Percentiles rank a stretch among this genome's conserved stretches.
Evolutionary conservation across 768 basidiomycete species (phyloP).

Genomic region (Stropharia rugosoannulata): DNA sequence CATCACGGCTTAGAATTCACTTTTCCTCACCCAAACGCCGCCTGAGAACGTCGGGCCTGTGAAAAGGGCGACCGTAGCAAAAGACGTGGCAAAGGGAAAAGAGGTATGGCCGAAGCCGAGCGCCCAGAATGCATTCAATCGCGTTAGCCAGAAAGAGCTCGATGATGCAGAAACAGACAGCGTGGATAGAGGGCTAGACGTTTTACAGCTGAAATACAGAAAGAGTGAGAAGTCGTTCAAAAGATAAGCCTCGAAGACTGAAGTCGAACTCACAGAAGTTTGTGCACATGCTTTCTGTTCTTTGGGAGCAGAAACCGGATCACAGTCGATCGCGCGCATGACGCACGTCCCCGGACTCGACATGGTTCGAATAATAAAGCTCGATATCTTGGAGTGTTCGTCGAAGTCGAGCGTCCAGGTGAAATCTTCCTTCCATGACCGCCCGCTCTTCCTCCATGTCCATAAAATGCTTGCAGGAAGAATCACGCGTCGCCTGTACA

Average conservation of each 20-base stretch:
- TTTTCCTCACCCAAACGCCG: no score
- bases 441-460: conserved; percentile 45
- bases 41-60: no score
- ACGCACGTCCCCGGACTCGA: conserved; percentile 41
- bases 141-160: no score
- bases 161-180: no score
- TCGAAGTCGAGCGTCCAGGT: conserved; percentile 45
- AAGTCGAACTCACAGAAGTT: neutral
- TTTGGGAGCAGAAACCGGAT: conserved; percentile 8
- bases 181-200: neutral
- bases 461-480: conserved; percentile 40
- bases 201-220: neutral
- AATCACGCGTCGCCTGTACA: conserved; percentile 25
- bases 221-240: neutral
- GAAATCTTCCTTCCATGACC: conserved; percentile 45
- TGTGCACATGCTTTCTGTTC: neutral
- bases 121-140: no score
- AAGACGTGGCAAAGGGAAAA: no score
- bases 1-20: no score
- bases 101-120: no score
- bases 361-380: conserved; percentile 39
- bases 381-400: conserved; percentile 39
- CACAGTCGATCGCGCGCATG: conserved; percentile 41
- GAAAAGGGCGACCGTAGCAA: no score
- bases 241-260: no score